Percentiles rank a stretch among this genome's conserved stretches.
These are phyloP conservation scores for Ophiognomonia clavigignenti-juglandacearum DNA, from an alignment of 2,329 filamentous ascomycete species.

Conservation along the genomic window DNA sequence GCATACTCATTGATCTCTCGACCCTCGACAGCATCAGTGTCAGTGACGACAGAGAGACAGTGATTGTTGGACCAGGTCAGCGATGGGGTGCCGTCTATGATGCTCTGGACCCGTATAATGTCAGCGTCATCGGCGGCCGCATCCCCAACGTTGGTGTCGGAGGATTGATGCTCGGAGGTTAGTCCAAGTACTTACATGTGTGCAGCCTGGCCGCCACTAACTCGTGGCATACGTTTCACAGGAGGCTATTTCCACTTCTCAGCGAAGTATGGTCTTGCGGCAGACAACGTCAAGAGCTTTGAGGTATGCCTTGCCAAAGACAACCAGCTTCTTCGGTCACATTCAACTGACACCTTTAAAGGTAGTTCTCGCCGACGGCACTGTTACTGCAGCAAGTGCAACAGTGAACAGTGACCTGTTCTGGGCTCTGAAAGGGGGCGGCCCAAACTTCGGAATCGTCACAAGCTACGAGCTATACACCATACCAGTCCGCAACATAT, in stretches of 20 bases:
- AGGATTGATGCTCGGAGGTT: background rate
- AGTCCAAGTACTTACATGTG: background rate
- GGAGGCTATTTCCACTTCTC: background rate
- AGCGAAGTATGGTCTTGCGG: background rate
- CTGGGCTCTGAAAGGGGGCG: constrained; percentile 22
- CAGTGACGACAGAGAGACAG: background rate
- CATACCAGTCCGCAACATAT: constrained; percentile 20
- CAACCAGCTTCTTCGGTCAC: background rate
- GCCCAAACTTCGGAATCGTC: constrained; percentile 22
- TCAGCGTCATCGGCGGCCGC: background rate
- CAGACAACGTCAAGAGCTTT: background rate
- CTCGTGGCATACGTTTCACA: background rate
- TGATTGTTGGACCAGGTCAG: background rate
- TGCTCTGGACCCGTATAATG: background rate
- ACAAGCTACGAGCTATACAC: constrained; percentile 14
- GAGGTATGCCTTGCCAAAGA: background rate
- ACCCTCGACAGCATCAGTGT: background rate
- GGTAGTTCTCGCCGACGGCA: constrained; percentile 23
- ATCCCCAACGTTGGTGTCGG: background rate
- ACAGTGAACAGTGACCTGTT: constrained; percentile 23
- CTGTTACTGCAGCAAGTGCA: constrained; percentile 20
- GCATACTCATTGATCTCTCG: background rate
- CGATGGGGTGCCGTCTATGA: background rate
- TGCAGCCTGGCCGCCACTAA: background rate
- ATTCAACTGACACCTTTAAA: background rate